A percentile compares a stretch with the other conserved stretches of the same genome.
Conservation (phyloP, 495 filamentous ascomycete genomes). For the Aspergillus sclerotiicarbonarius region DNA sequence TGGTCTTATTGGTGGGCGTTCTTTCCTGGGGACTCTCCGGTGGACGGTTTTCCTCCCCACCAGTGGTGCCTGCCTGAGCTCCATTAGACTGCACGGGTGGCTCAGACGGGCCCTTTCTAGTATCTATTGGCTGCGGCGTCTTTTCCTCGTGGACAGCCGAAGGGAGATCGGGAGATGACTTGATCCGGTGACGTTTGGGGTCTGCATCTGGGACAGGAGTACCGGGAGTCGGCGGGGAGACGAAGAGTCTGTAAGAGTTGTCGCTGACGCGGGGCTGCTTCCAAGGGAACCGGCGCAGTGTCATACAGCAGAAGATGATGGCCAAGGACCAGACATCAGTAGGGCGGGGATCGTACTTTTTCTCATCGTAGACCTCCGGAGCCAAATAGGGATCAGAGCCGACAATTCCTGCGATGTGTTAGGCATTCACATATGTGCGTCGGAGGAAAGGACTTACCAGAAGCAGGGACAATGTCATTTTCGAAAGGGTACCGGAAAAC, state of each 20-base stretch:
- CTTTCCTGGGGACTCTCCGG: constrained; percentile 27
- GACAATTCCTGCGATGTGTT: constrained; percentile 71
- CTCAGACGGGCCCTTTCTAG: constrained; percentile 7
- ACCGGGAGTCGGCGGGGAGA: constrained; percentile 63
- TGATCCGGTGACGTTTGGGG: constrained; percentile 37
- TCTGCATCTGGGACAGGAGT: constrained; percentile 48
- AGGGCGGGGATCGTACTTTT: constrained; percentile 91
- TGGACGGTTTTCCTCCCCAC: constrained; percentile 20
- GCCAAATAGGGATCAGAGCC: constrained; percentile 97
- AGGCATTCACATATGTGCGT: not conserved
- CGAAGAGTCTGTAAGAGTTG: constrained; percentile 92
- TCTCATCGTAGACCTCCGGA: constrained; percentile 92
- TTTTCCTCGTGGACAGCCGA: constrained; percentile 29
- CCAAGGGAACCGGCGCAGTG: constrained; percentile 92
- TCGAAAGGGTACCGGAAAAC: constrained; percentile 98
- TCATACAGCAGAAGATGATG: constrained; percentile 99
- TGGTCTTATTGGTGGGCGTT: constrained; percentile 19
- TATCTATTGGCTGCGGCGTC: constrained; percentile 3
- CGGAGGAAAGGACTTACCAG: constrained; percentile 57
- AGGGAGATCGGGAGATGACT: constrained; percentile 38
- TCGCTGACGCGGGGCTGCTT: constrained; percentile 90
- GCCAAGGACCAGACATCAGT: constrained; percentile 97
- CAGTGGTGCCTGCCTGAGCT: constrained; percentile 15
- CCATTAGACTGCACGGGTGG: constrained; percentile 13
- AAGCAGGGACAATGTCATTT: constrained; percentile 80